Evolutionary conservation across 176 grass and related monocot genomes (phyloP).

Genomic region (Hordeum marinum): DNA sequence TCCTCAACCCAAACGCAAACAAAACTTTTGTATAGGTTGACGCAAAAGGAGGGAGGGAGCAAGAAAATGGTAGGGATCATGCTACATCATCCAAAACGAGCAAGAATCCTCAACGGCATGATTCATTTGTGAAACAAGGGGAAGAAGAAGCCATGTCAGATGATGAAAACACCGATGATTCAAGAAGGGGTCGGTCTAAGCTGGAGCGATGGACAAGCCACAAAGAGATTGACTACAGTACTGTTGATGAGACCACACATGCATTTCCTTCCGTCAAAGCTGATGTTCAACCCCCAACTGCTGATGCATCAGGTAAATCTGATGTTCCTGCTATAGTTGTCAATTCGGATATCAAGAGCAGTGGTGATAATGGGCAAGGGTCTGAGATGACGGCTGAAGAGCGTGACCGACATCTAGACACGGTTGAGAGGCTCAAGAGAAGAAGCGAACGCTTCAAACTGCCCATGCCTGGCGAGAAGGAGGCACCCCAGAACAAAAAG

Average conservation of each 20-base stretch:
- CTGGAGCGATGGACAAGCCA: slow-evolving; percentile 93
- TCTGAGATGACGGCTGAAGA: slow-evolving; percentile 50
- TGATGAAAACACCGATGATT: slow-evolving; percentile 69
- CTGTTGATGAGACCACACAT: slow-evolving; percentile 21
- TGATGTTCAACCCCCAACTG: slow-evolving; percentile 36
- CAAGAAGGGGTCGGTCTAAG: slow-evolving; percentile 88
- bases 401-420: slow-evolving; percentile 78
- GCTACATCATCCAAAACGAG: slow-evolving; percentile 41
- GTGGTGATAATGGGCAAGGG: slow-evolving; percentile 44
- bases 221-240: slow-evolving; percentile 86
- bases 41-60: slow-evolving; percentile 38
- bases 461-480: slow-evolving; percentile 93
- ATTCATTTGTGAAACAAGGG: slow-evolving; percentile 48
- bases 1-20: slow-evolving; percentile 18
- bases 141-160: slow-evolving; percentile 68
- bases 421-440: slow-evolving; percentile 85
- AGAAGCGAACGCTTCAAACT: slow-evolving; percentile 96
- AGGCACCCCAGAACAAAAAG: slow-evolving; percentile 43
- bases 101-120: slow-evolving; percentile 34
- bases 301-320: slow-evolving; percentile 36
- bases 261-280: slow-evolving; percentile 37
- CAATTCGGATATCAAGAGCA: slow-evolving; percentile 46
- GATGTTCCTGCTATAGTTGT: slow-evolving; percentile 35
- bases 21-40: slow-evolving; percentile 43
- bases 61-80: slow-evolving; percentile 46